phyloP scores from a whole-genome alignment of 2,329 filamentous ascomycete genomes.

The Sporothrix curviconia region DNA sequence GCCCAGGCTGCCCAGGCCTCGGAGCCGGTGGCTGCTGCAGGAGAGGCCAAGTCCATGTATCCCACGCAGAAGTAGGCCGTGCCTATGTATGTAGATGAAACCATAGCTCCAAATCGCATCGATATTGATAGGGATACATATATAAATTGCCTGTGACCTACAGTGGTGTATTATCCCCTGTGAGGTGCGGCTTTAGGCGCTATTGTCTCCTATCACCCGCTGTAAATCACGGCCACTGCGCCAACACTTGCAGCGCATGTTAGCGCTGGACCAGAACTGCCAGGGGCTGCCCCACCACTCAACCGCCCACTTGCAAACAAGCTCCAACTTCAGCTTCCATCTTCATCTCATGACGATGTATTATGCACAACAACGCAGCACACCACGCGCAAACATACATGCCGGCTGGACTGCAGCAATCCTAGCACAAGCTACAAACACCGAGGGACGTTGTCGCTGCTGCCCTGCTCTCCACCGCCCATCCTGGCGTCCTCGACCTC shows the following conservation, averaged over 20 bases:
- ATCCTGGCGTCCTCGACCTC: not conserved
- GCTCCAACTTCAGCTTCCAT: not conserved
- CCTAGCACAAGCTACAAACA: too few relatives aligned
- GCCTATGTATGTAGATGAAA: not conserved
- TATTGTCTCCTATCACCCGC: not conserved
- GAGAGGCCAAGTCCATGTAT: constrained; percentile 1
- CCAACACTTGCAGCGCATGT: too few relatives aligned
- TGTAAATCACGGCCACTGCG: too few relatives aligned
- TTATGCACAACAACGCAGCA: not conserved
- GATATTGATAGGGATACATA: too few relatives aligned
- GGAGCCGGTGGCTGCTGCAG: not conserved
- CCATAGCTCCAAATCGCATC: not conserved
- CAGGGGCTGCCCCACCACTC: not conserved
- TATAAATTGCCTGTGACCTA: too few relatives aligned
- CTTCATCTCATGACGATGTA: not conserved
- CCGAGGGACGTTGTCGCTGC: not conserved
- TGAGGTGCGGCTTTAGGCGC: not conserved
- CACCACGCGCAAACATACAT: too few relatives aligned
- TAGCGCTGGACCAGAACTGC: not conserved
- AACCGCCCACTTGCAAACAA: constrained; percentile 4
- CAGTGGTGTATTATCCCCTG: too few relatives aligned
- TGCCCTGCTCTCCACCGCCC: not conserved
- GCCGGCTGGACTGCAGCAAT: too few relatives aligned
- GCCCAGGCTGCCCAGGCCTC: not conserved
- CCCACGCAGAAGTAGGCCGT: not conserved